These are phyloP conservation scores for Magnaporthales sp. DNA, from an alignment of 2,329 filamentous ascomycete genomes.

Conservation along the genomic window DNA sequence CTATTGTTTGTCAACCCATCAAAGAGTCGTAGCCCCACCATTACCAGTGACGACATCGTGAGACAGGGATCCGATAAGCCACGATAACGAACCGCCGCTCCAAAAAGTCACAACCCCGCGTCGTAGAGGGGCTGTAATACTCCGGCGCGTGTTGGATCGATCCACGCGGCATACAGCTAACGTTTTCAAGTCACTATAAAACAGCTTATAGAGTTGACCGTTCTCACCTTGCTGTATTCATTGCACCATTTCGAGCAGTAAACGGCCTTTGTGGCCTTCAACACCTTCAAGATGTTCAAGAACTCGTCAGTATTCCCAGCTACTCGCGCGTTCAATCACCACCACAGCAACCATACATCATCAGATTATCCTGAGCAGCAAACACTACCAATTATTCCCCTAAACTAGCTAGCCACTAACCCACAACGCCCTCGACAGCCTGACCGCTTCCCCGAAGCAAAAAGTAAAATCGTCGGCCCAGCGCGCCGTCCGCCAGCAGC, in stretches of 20 bases:
- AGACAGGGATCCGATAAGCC: not conserved
- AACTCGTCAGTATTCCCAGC: not conserved
- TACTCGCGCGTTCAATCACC: not conserved
- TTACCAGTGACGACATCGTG: not conserved
- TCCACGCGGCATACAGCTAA: not conserved
- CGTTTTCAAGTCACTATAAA: not conserved
- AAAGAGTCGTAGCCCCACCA: not conserved
- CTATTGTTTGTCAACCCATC: no score
- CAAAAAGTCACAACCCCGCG: not conserved
- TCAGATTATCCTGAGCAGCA: not conserved
- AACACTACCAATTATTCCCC: conserved; percentile 5
- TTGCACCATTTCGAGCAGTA: not conserved
- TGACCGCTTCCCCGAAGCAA: conserved; percentile 71
- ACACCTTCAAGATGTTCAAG: not conserved
- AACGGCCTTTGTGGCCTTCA: not conserved
- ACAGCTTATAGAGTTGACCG: not conserved
- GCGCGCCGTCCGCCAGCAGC: conserved; percentile 72
- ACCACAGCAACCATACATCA: not conserved
- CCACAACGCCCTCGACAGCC: conserved; percentile 34
- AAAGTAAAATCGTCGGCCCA: conserved; percentile 98
- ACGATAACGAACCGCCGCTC: not conserved
- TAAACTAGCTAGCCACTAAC: conserved; percentile 3
- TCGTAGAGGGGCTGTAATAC: not conserved
- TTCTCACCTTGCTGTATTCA: not conserved
- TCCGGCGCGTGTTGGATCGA: not conserved